phyloP scores from a whole-genome alignment of 768 basidiomycete genomes.

The Imleria badia region DNA sequence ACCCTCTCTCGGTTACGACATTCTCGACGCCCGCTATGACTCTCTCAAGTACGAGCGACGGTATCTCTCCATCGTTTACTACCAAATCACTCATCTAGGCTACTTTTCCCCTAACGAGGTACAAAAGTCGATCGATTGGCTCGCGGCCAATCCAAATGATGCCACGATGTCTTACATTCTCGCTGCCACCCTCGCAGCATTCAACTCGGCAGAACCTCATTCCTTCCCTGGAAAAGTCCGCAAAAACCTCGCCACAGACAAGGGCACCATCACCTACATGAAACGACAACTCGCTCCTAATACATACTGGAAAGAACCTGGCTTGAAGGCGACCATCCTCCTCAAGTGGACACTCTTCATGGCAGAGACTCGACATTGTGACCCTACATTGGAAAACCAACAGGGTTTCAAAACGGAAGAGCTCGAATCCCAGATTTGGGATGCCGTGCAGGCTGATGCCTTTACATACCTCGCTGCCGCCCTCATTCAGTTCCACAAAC shows the following conservation, averaged over 20 bases:
- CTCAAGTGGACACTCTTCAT: conserved; percentile 89
- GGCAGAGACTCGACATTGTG: conserved; percentile 69
- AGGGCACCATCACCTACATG: conserved; percentile 54
- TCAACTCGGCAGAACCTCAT: conserved; percentile 64
- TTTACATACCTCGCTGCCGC: conserved; percentile 70
- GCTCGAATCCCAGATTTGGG: conserved; percentile 78
- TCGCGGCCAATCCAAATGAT: conserved; percentile 63
- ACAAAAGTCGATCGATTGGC: conserved; percentile 64
- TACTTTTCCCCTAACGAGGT: conserved; percentile 60
- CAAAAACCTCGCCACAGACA: conserved; percentile 47
- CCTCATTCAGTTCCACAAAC: conserved; percentile 55
- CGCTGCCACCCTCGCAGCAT: conserved; percentile 57
- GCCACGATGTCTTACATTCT: conserved; percentile 69
- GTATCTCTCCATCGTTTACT: conserved; percentile 61
- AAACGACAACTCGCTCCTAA: conserved; percentile 53
- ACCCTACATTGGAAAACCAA: conserved; percentile 60
- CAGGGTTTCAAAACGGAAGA: conserved; percentile 73
- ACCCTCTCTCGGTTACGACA: conserved; percentile 59
- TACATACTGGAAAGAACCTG: conserved; percentile 67
- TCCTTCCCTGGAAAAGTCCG: conserved; percentile 46
- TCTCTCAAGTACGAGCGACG: conserved; percentile 76
- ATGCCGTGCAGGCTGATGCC: conserved; percentile 79
- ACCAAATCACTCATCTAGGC: conserved; percentile 63
- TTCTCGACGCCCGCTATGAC: conserved; percentile 66
- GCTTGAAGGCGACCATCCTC: conserved; percentile 69